Evolutionary conservation across 495 filamentous ascomycete genomes (phyloP), one percentile per base, ranked within the genome.

Genomic region (Xylaria curta): DNA sequence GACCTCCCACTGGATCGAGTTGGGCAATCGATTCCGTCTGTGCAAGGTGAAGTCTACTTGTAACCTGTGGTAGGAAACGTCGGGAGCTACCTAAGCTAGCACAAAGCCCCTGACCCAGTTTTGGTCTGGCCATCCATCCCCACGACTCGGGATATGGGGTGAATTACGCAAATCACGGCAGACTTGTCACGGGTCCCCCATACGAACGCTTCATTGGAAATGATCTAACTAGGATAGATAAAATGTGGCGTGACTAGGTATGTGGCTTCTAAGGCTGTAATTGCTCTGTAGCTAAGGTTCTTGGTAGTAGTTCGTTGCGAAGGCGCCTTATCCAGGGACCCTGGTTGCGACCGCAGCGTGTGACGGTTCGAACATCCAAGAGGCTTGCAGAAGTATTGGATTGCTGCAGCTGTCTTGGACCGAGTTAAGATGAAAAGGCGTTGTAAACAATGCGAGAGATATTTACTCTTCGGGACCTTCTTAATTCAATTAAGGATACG

Each of bases 21-120:
- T n/a, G n/a, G n/a, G n/a, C n/a, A n/a, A n/a, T 15, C 24, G 15
- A 28, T 28, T 12, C 3, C 15, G 2, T 38, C 38, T n/a, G 58
- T 17, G 58, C 31, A n/a, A 38, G 31, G 33, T 17, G 58, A 60
- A 21, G 33, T n/a, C 17, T 59, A 12, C n/a, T 24, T 38, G 6
- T 38, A 8, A 7, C 38, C 38, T 13, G 8, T 38, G 21, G 31
- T 31, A 60, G 58, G 33, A 60, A 21, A 60, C 19, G 58, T 38
- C 58, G 58, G 56, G 58, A 60, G 6, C 33, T 60, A 38, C 31
- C 3, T 53, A 26, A 26, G 44, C 54, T 59, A 36, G 54, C 54
- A 60, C 12, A 26, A 17, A 56, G 26, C 53, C 26, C 53, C 53
- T 56, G 53, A n/a, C 26, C 53, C 53, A 17, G 51, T 28, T 56